Conservation (phyloP, 2,329 filamentous ascomycete genomes). For the Fusarium chlamydosporum region DNA sequence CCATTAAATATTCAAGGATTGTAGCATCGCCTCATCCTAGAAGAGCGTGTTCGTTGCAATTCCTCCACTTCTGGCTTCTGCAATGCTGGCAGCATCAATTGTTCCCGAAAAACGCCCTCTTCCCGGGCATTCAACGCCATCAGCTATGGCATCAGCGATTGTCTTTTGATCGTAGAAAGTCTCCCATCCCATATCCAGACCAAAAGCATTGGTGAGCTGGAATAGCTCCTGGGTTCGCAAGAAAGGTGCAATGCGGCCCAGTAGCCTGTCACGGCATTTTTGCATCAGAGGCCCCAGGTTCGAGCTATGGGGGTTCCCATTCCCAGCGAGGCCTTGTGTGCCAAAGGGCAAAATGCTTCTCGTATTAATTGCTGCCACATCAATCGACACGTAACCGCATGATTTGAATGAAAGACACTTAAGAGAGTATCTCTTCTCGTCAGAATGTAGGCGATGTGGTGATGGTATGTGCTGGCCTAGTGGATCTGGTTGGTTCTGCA, state of each 20-base stretch:
- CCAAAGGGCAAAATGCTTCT: constrained; percentile 53
- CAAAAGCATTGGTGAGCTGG: constrained; percentile 53
- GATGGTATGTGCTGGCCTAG: constrained; percentile 46
- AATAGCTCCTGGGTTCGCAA: constrained; percentile 51
- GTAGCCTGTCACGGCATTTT: constrained; percentile 54
- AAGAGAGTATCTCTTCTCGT: constrained; percentile 53
- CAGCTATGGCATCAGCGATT: constrained; percentile 54
- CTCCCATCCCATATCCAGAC: constrained; percentile 58
- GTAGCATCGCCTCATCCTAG: not conserved
- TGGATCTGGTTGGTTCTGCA: constrained; percentile 17
- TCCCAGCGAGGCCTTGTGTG: constrained; percentile 43
- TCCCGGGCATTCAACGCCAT: constrained; percentile 57
- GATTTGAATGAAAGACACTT: constrained; percentile 67
- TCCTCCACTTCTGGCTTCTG: constrained; percentile 7
- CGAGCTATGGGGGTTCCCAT: constrained; percentile 43
- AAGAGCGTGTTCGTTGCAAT: constrained; percentile 3
- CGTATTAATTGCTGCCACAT: constrained; percentile 55
- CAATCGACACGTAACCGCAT: constrained; percentile 71
- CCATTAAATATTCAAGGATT: not conserved
- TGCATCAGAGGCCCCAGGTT: constrained; percentile 55
- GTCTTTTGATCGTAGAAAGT: constrained; percentile 53
- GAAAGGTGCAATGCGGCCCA: constrained; percentile 54
- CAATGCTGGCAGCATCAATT: constrained; percentile 40
- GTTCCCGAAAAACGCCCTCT: constrained; percentile 59
- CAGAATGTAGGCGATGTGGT: constrained; percentile 39